Percentiles rank a stretch among this genome's conserved stretches.
phyloP scores from a whole-genome alignment of 805 yeast genomes.

The Candida arabinofermentans region DNA sequence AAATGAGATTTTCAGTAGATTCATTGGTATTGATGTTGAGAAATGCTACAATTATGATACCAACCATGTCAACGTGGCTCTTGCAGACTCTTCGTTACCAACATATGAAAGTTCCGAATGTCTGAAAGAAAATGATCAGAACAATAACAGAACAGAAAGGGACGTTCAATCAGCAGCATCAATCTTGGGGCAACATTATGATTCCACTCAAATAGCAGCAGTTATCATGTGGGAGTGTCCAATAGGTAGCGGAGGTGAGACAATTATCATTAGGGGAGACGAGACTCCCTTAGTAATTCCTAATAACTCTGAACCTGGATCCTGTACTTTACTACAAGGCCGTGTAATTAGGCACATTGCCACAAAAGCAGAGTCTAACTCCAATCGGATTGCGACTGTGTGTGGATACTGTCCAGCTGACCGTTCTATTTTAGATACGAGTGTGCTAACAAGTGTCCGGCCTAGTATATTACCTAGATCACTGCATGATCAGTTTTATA shows the following conservation, averaged over 20 bases:
- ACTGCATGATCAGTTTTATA: constrained; percentile 11
- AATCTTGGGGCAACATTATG: constrained; percentile 45
- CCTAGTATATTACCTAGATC: constrained; percentile 35
- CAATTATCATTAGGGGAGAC: constrained; percentile 44
- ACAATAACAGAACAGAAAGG: constrained; percentile 26
- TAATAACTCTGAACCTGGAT: constrained; percentile 40
- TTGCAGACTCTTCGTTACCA: constrained; percentile 25
- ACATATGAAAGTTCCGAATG: constrained; percentile 13
- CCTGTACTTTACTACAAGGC: constrained; percentile 44
- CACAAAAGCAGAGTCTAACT: constrained; percentile 37
- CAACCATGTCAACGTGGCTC: constrained; percentile 46
- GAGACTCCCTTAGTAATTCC: constrained; percentile 24
- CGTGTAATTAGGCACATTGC: constrained; percentile 45
- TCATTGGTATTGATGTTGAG: constrained; percentile 48
- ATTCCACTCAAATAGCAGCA: constrained; percentile 45
- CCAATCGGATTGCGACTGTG: constrained; percentile 33
- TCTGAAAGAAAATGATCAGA: constrained; percentile 7
- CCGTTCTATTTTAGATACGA: constrained; percentile 27
- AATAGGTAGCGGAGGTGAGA: constrained; percentile 46
- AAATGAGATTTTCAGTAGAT: constrained; percentile 40
- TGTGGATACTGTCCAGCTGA: constrained; percentile 30
- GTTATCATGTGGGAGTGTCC: constrained; percentile 48
- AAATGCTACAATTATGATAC: constrained; percentile 48
- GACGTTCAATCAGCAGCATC: constrained; percentile 31
- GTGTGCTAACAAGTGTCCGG: constrained; percentile 32